Conservation (phyloP, 345 rosid genomes). For the Arabis hirsuta region DNA sequence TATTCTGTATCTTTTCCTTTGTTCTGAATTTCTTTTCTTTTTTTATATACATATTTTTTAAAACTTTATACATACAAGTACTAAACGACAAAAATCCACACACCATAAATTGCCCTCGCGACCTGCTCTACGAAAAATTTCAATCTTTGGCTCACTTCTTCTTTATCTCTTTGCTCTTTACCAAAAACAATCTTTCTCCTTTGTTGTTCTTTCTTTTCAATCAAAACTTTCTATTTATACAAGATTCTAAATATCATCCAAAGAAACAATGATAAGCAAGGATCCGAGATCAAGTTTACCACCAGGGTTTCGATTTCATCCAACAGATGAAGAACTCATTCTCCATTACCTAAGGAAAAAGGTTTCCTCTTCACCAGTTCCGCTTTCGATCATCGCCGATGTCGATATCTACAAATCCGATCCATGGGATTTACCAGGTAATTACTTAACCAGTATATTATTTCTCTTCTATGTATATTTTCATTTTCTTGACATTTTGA, state of each 20-base stretch:
- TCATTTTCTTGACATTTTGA: not conserved
- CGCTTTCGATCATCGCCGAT: slow-evolving; percentile 83
- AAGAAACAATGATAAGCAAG: slow-evolving; percentile 50
- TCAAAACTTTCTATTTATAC: not conserved
- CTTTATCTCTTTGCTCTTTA: slow-evolving; percentile 1
- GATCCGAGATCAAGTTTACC: slow-evolving; percentile 80
- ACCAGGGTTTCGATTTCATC: slow-evolving; percentile 97
- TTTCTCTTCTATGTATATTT: not conserved
- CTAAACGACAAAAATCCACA: slow-evolving; percentile 63
- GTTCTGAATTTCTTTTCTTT: slow-evolving; percentile 45
- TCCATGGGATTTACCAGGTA: slow-evolving; percentile 97
- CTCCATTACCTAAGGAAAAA: slow-evolving; percentile 84
- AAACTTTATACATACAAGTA: slow-evolving; percentile 11
- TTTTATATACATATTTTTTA: not conserved
- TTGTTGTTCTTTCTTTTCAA: not conserved
- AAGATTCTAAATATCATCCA: not conserved
- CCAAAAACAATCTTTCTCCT: slow-evolving; percentile 2
- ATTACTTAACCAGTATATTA: not conserved
- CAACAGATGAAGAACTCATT: slow-evolving; percentile 96
- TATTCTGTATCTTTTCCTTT: slow-evolving; percentile 10
- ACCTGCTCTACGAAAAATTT: slow-evolving; percentile 66
- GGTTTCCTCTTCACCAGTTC: slow-evolving; percentile 65
- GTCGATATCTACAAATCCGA: slow-evolving; percentile 92
- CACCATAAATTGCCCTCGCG: slow-evolving; percentile 63
- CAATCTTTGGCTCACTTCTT: slow-evolving; percentile 50